These are phyloP conservation scores for Letharia columbiana DNA, from an alignment of 495 filamentous ascomycete genomes.

Conservation along the genomic window DNA sequence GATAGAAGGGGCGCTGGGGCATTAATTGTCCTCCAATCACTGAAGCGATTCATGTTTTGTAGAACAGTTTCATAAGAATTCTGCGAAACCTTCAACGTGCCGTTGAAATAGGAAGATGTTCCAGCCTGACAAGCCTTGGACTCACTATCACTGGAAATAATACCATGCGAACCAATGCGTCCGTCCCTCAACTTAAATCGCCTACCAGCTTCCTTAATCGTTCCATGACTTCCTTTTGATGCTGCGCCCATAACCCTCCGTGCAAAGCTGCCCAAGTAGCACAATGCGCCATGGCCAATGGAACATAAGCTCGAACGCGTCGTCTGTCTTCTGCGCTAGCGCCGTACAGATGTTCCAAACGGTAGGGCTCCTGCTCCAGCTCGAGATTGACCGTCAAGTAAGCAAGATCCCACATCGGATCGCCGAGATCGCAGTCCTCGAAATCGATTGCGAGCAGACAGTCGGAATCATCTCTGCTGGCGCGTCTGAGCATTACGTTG, in stretches of 20 bases:
- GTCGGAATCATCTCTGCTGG: not conserved
- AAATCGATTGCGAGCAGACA: constrained; percentile 14
- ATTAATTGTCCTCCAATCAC: too few relatives aligned
- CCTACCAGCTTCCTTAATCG: constrained; percentile 4
- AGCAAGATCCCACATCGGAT: constrained; percentile 21
- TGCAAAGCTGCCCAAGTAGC: constrained; percentile 12
- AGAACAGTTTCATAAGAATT: too few relatives aligned
- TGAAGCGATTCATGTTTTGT: too few relatives aligned
- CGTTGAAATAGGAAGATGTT: not conserved
- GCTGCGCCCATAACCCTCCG: constrained; percentile 1
- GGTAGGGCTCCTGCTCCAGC: not conserved
- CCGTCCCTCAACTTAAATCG: not conserved
- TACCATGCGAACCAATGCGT: constrained; percentile 22
- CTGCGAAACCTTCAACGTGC: too few relatives aligned
- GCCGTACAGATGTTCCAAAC: constrained; percentile 1
- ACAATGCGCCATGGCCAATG: constrained; percentile 13
- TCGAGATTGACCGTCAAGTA: constrained; percentile 16
- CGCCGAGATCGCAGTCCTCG: constrained; percentile 14
- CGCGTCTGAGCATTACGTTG: constrained; percentile 5
- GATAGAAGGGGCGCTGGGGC: too few relatives aligned
- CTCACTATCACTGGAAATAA: not conserved
- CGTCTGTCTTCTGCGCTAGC: not conserved
- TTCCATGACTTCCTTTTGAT: constrained; percentile 7
- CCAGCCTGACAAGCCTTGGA: not conserved
- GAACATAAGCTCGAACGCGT: constrained; percentile 9